Base-by-base conservation (phyloP, 768 basidiomycete genomes). In the Tylopilus balloui region DNA sequence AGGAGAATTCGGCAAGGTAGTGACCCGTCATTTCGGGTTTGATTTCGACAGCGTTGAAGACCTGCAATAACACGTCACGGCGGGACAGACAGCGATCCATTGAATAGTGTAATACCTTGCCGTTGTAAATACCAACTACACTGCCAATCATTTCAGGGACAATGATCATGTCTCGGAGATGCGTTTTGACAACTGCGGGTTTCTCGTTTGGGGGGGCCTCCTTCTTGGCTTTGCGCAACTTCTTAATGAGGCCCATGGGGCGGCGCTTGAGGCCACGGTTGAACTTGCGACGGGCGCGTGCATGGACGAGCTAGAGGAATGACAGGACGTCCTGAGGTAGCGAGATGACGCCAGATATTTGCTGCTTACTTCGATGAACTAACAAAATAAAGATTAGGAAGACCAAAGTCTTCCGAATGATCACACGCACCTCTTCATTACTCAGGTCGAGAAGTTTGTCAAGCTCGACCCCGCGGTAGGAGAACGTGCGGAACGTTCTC, bases 11-110 rank as follows among this genome's bases (percentile, higher is more conserved):
- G 55, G 80, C 96, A 68, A 98, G 92, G 78, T 99, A 98, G 83
- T 95, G 94, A 51, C 96, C 96, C 55, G 88, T 91, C 96, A 99
- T 99, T 74, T 99, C 96, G 58, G 96, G 94, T 79, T 95, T 98
- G 79, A 98, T 94, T 75, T 98, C 95, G 56, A 97, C 92, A 36
- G 92, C 85, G 78, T 92, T 92, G 79, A 92, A 92, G 53, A 86
- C 84, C 88, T 91, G 35, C 32, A 17, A 55, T 27, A 40, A 44
- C 13, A 27, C 6, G 42, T 49, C 34, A 56, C 15, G 13, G 34
- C 15, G 8, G 8, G 24, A 34, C 17, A 39, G 25, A 28, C 6
- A 39, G 23, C 17, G 13, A 47, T 20, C 14, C n/a, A 21, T 48
- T 1, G 9, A 21, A 46, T 25, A 3, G 20, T 51, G 3, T 69